Conservation (phyloP, 129 eudicot genomes). For the Dittrichia graveolens region DNA sequence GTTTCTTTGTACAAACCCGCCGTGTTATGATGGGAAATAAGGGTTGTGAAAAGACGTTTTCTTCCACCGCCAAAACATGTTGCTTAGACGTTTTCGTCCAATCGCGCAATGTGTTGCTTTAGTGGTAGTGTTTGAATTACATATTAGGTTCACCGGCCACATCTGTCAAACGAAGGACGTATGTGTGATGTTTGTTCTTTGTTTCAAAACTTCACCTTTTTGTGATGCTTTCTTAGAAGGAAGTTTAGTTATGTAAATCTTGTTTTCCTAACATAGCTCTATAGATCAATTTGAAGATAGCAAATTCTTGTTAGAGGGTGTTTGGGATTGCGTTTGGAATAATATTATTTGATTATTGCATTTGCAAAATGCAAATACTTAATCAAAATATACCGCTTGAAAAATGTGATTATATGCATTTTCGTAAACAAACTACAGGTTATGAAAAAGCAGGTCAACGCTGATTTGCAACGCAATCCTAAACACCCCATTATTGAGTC, state of each 20-base stretch:
- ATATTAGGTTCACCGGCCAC: background rate
- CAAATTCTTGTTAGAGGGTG: background rate
- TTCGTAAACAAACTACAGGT: background rate
- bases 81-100: background rate
- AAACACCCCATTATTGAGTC: background rate
- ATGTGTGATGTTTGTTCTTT: conserved; percentile 9
- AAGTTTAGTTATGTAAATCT: conserved; percentile 11
- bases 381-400: too few relatives aligned
- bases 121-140: too few relatives aligned
- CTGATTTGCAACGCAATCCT: background rate
- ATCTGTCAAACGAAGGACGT: background rate
- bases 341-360: background rate
- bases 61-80: background rate
- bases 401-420: too few relatives aligned
- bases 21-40: conserved; percentile 14
- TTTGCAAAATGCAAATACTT: too few relatives aligned
- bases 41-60: conserved; percentile 22
- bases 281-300: background rate
- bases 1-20: background rate
- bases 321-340: background rate
- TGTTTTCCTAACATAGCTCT: conserved; percentile 22
- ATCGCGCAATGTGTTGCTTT: background rate
- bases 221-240: background rate
- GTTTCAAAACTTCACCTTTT: background rate
- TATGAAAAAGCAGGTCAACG: background rate